These are phyloP conservation scores for Coprinopsis marcescibilis DNA, from an alignment of 768 basidiomycete species.

Conservation along the genomic window DNA sequence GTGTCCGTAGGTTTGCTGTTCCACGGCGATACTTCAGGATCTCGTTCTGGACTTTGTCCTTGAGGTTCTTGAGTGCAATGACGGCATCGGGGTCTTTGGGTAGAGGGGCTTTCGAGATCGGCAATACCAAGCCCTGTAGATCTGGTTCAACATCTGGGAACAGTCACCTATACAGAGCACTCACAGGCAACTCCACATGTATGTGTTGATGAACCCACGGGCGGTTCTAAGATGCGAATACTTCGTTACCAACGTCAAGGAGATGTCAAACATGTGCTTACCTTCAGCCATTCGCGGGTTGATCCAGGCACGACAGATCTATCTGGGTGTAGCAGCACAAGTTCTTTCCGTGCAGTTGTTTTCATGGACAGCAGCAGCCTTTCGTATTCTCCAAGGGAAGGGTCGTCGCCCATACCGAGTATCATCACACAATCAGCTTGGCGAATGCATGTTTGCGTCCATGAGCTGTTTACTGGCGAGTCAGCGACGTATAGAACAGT, in stretches of 20 bases:
- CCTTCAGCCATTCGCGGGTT: slow-evolving; percentile 95
- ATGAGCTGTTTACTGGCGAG: slow-evolving; percentile 89
- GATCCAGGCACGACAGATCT: slow-evolving; percentile 84
- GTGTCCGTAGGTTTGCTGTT: slow-evolving; percentile 56
- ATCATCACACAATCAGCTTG: slow-evolving; percentile 96
- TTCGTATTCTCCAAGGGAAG: slow-evolving; percentile 90
- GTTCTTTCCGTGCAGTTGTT: slow-evolving; percentile 96
- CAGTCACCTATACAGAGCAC: neutral
- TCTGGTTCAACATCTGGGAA: slow-evolving; percentile 9
- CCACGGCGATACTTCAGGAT: slow-evolving; percentile 80
- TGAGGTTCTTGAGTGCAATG: slow-evolving; percentile 84
- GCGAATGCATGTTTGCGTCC: slow-evolving; percentile 97
- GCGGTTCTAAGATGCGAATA: slow-evolving; percentile 54
- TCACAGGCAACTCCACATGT: slow-evolving; percentile 84
- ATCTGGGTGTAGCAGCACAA: slow-evolving; percentile 90
- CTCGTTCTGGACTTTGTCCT: slow-evolving; percentile 84
- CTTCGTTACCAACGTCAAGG: neutral
- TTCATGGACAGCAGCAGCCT: slow-evolving; percentile 90
- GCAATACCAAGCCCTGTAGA: slow-evolving; percentile 63
- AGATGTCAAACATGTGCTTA: slow-evolving; percentile 20
- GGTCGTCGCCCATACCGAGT: slow-evolving; percentile 91
- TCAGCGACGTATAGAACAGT: slow-evolving; percentile 96
- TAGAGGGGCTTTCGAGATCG: slow-evolving; percentile 52
- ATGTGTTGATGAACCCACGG: slow-evolving; percentile 96
- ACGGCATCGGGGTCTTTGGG: slow-evolving; percentile 86